phyloP scores from a whole-genome alignment of 2,329 filamentous ascomycete genomes.

The Phoma sp. region DNA sequence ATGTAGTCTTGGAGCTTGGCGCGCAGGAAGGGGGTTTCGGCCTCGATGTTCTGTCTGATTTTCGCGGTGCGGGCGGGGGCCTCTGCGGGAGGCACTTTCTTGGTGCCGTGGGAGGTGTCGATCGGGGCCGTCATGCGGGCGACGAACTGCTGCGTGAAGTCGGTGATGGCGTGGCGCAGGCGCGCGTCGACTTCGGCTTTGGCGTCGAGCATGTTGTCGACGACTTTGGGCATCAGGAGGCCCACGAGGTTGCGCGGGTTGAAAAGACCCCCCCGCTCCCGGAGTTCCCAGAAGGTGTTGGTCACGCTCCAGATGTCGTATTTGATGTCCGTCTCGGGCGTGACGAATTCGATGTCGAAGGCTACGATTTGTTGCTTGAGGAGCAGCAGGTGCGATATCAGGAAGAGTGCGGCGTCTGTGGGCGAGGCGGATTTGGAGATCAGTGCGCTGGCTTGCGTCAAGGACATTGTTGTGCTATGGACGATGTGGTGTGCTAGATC shows the following conservation, averaged over 20 bases:
- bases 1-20: conserved; percentile 66
- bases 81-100: conserved; percentile 33
- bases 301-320: conserved; percentile 71
- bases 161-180: conserved; percentile 67
- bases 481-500: conserved; percentile 82
- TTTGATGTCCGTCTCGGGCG: conserved; percentile 63
- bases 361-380: conserved; percentile 96
- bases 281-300: conserved; percentile 70
- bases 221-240: conserved; percentile 67
- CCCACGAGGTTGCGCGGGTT: conserved; percentile 68
- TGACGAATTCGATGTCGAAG: conserved; percentile 85
- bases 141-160: conserved; percentile 67
- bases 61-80: conserved; percentile 46
- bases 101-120: conserved; percentile 33
- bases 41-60: conserved; percentile 62
- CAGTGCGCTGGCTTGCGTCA: conserved; percentile 75
- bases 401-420: conserved; percentile 84
- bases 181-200: conserved; percentile 71
- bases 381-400: conserved; percentile 91
- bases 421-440: conserved; percentile 69
- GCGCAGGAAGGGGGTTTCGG: conserved; percentile 62
- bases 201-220: conserved; percentile 74
- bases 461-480: conserved; percentile 83
- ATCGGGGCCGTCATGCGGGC: conserved; percentile 60
- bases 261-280: conserved; percentile 69